Conservation (phyloP, 202 grass and related monocot genomes). For the Setaria viridis region DNA sequence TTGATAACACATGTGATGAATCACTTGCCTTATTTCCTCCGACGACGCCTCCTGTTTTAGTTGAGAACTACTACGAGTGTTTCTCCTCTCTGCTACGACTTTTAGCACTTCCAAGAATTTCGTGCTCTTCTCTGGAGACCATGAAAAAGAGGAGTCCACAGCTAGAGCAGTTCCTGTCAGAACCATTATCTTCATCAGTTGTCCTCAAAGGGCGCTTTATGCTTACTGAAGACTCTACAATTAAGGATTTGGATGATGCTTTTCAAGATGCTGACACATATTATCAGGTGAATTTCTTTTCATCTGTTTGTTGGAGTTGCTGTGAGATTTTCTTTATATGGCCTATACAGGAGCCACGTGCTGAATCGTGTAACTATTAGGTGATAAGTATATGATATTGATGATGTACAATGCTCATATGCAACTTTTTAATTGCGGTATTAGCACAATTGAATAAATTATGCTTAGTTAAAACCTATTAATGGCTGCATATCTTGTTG, state of each 20-base stretch:
- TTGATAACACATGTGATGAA: slow-evolving; percentile 97
- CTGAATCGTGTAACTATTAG: slow-evolving; percentile 4
- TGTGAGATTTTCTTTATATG: slow-evolving; percentile 9
- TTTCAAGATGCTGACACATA: slow-evolving; percentile 75
- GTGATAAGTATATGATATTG: slow-evolving; percentile 30
- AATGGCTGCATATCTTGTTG: slow-evolving; percentile 16
- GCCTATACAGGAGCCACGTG: neutral
- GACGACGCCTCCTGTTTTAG: slow-evolving; percentile 73
- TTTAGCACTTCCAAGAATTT: slow-evolving; percentile 86
- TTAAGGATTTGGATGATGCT: slow-evolving; percentile 73
- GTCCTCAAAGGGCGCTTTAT: slow-evolving; percentile 56
- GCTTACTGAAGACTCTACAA: slow-evolving; percentile 61
- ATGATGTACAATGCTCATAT: neutral
- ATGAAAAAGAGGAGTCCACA: slow-evolving; percentile 76
- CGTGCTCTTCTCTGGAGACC: slow-evolving; percentile 60
- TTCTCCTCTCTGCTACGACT: slow-evolving; percentile 71
- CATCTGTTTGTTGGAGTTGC: slow-evolving; percentile 20
- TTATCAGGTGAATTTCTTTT: slow-evolving; percentile 72
- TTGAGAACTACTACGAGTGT: slow-evolving; percentile 68
- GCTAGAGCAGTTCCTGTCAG: slow-evolving; percentile 73
- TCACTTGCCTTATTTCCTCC: slow-evolving; percentile 89
- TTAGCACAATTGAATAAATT: slow-evolving; percentile 12
- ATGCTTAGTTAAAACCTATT: slow-evolving; percentile 19
- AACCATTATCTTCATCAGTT: slow-evolving; percentile 59
- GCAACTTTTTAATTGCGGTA: neutral